phyloP scores from a whole-genome alignment of 73 alveolate genomes.

The Uronychia setigera region DNA sequence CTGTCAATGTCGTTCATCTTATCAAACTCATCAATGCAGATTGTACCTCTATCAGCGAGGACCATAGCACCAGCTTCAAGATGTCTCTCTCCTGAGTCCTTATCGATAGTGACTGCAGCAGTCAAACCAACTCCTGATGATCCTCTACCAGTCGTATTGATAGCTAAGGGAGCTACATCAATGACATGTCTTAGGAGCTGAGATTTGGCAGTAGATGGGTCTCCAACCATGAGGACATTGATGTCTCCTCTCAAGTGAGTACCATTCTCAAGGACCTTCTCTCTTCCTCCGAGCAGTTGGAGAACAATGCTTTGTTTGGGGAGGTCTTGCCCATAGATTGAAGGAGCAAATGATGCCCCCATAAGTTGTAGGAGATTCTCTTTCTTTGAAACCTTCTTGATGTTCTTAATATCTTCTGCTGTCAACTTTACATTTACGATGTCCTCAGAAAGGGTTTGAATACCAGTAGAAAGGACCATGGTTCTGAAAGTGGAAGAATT shows the following conservation, averaged over 20 bases:
- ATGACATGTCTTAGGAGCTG: slow-evolving; percentile 94
- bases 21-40: slow-evolving; percentile 99
- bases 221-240: slow-evolving; percentile 98
- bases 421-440: slow-evolving; percentile 77
- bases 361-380: slow-evolving; percentile 87
- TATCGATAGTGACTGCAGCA: slow-evolving; percentile 98
- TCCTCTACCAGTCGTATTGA: slow-evolving; percentile 99
- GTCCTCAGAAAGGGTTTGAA: slow-evolving; percentile 67
- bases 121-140: slow-evolving; percentile 99
- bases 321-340: slow-evolving; percentile 94
- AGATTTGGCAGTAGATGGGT: slow-evolving; percentile 99
- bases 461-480: slow-evolving; percentile 80
- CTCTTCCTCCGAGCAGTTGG: slow-evolving; percentile 97
- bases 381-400: slow-evolving; percentile 82
- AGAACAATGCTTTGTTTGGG: slow-evolving; percentile 93
- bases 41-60: slow-evolving; percentile 98
- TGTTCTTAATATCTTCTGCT: slow-evolving; percentile 86
- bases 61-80: slow-evolving; percentile 99
- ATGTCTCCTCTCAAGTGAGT: slow-evolving; percentile 99
- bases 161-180: slow-evolving; percentile 95
- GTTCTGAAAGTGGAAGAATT: slow-evolving; percentile 80
- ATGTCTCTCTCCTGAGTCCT: slow-evolving; percentile 95
- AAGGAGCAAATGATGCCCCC: slow-evolving; percentile 97
- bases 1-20: slow-evolving; percentile 99
- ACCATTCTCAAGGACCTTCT: slow-evolving; percentile 89